Evolutionary conservation across 345 rosid species (phyloP), one percentile per base, ranked within the genome.

Genomic region (Microthlaspi erraticum): DNA sequence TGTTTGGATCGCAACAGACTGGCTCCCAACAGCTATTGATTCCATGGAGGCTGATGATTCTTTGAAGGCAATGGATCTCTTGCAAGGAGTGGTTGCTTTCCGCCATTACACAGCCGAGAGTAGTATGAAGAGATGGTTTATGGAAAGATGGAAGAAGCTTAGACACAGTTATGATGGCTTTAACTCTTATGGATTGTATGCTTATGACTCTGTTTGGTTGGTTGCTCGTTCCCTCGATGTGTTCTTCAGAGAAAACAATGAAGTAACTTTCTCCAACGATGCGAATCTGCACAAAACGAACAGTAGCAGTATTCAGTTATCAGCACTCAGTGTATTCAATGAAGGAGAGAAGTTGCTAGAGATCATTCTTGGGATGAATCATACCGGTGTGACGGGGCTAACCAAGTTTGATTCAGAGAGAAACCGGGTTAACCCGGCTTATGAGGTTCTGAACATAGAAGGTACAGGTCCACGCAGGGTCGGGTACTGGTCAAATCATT

Each of bases 1-100:
- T 79, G 99, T 94, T 66, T 94, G 99, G 99, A 91, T 94, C 10
- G 83, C 97, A 59, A 89, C 97, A 12, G 97, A 91, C 76, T 94
- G 99, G 97, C 96, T 94, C 64, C 85, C 92, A 60, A 85, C 96
- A 0, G 60, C 74, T 67, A 44, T 94, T 49, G 97, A 94, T 81
- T 83, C 94, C 12, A 72, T 62, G 61, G 80, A 62, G 7, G 82
- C 83, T 8, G 74, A 50, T 19, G 84, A 81, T 42, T 3, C 78
- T 26, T 26, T 26, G 0, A 81, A 80, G 26, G 81, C 63, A 4
- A 82, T 83, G 88, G 85, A 82, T 75, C 80, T 83, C 74, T 81
- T 94, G 64, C 99, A 89, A 80, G 99, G 96, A 55, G 97, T 94
- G 56, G 81, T 94, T 56, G 87, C 95, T 42, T 78, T 94, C 56